Evolutionary conservation across 441 rosid species (phyloP), one percentile per base, ranked within the genome.

Genomic region (Corymbia citriodora): DNA sequence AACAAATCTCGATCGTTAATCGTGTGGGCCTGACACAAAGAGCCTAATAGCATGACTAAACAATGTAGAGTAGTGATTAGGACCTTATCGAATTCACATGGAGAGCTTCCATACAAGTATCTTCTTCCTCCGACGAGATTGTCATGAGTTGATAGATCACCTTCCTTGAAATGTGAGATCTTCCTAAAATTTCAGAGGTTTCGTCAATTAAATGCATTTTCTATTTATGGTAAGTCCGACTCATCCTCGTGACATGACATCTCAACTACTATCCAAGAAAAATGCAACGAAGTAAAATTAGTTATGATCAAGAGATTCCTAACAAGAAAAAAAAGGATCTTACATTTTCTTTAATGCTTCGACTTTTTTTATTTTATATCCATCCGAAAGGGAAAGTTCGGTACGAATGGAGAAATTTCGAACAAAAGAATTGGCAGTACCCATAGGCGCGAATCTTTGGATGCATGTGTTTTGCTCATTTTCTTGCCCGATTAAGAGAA

Each of bases 1-100:
- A 7, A n/a, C n/a, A 36, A 5, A 11, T 65, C 36, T 65, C 10
- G 36, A 65, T 5, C 10, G 0, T 65, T n/a, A 15, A 65, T 7
- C 8, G 1, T 3, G 7, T 7, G 36, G 16, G 72, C 33, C 36
- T 1, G 5, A 7, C 16, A 29, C 19, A 0, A 65, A 65, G 36
- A 65, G 4, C 5, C 15, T 15, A n/a, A 14, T 2, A 65, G 16
- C 2, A 29, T 8, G 74, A 65, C 36, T n/a, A n/a, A n/a, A n/a
- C 74, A 16, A 65, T 19, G 17, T 65, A 65, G 5, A 2, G n/a
- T n/a, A 4, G 21, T 16, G 36, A n/a, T n/a, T n/a, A n/a, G 74
- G 40, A 57, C 61, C 61, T 57, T 57, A 57, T 57, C 6, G 8
- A 57, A 9, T 57, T 57, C 61, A 57, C 10, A 57, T 57, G 61